Evolutionary conservation across 495 filamentous ascomycete genomes (phyloP), one percentile per base, ranked within the genome.

Genomic region (Talaromyces thailandensis): DNA sequence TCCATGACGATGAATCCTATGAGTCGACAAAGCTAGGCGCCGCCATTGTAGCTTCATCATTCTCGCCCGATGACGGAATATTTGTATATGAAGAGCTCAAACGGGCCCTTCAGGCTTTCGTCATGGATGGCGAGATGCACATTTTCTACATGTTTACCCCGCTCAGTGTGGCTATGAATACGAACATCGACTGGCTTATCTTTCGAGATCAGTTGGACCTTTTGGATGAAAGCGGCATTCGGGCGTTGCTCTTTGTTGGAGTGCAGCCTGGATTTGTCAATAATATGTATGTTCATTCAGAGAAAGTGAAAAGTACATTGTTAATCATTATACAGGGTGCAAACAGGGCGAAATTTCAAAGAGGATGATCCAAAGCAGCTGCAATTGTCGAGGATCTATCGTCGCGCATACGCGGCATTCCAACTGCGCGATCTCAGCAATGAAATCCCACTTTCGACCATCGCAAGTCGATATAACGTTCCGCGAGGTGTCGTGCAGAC

Each of bases 61-160:
- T 94, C 35, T 80, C 87, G 6, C 90, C 89, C 0, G 87, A 90
- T 63, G 90, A 93, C 67, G 90, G 90, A 2, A 70, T 91, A 0
- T 93, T 91, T 66, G 77, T 93, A 7, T 77, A 92, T 64, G 76
- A 82, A 53, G 90, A 93, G 66, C 75, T 93, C 60, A 78, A 78
- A 62, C 78, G 80, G 63, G 88, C 90, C 1, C 70, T 93, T 3
- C 77, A 82, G 55, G 88, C 85, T 6, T 94, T 94, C 62, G 90
- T 92, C 18, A 85, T 94, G 82, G 88, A 92, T 67, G 88, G 88
- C 18, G 90, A 94, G 55, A 87, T 94, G 86, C 90, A 94, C 67
- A 79, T 92, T 40, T 81, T 92, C 56, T 94, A 93, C 69, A 86
- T 84, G 63, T 92, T 93, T 63, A 92, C 90, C 0, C 90, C 90